Base-by-base conservation (phyloP, 2,329 filamentous ascomycete genomes). In the Neopestalotiopsis clavispora region DNA sequence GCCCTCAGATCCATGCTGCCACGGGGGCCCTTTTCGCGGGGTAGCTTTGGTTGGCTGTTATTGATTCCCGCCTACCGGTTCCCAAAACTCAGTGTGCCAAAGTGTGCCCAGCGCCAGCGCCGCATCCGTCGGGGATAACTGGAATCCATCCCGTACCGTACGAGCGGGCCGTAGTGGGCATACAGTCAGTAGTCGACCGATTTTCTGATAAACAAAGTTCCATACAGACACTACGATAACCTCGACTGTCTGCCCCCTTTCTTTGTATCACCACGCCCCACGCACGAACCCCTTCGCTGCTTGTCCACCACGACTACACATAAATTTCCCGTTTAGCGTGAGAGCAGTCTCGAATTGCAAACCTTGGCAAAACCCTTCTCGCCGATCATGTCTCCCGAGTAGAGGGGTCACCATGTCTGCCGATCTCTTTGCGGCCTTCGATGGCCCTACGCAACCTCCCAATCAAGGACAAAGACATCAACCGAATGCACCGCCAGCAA, bases 401-500 rank as follows among this genome's bases (percentile, higher is more conserved):
- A 62, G 32, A 20, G 32, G 59, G n/a, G 30, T 34, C 40, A 72
- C 45, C 70, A 91, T 91, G 89, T 91, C 89, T 73, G 87, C 89
- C 71, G 89, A 91, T 78, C 85, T 91, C 68, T 89, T 91, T 75
- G 89, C 88, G 67, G 87, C 89, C 72, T 90, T 91, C 73, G 88
- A 86, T 74, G 82, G 80, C 73, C 80, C 84, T 72, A 83, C 57
- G 30, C 49, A 42, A 63, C 62, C 69, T 40, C 67, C 69, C 30
- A 57, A 40, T 23, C 56, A 30, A 40, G 56, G 28, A 6, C 57
- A 60, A 38, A 38, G 10, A 34, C 30, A 23, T 20, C 45, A 17
- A 17, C 45, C n/a, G 45, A 23, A 20, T 23, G n/a, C 66, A 58
- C 65, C 42, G 67, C 63, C 68, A 69, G 57, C 52, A 68, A 73